Conservation (phyloP, 2,329 filamentous ascomycete genomes). For the Penicillium psychrosexuale region DNA sequence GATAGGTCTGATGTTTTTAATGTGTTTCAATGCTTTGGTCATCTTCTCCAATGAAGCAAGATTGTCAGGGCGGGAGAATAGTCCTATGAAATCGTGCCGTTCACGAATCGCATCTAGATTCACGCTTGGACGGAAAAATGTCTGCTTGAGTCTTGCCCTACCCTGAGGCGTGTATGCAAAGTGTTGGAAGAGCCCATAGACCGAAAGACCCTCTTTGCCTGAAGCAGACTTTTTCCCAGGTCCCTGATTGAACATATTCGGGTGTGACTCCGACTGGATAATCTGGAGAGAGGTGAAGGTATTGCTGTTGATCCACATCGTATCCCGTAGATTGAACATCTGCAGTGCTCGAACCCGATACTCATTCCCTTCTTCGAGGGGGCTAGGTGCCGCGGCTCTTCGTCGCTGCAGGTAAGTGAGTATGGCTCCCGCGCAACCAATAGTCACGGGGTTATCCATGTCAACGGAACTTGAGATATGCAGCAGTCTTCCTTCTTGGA, state of each 20-base stretch:
- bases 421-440: conserved; percentile 85
- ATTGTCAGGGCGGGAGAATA: conserved; percentile 69
- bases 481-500: conserved; percentile 62
- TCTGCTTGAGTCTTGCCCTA: conserved; percentile 67
- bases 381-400: conserved; percentile 59
- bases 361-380: neutral
- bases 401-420: conserved; percentile 73
- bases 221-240: conserved; percentile 59
- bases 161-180: conserved; percentile 78
- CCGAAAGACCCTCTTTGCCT: conserved; percentile 75
- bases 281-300: conserved; percentile 82
- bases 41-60: conserved; percentile 54
- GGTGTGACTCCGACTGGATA: conserved; percentile 76
- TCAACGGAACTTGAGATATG: conserved; percentile 69
- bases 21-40: conserved; percentile 60
- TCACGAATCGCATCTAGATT: conserved; percentile 66
- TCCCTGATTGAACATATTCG: conserved; percentile 74
- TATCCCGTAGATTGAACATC: conserved; percentile 68
- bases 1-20: conserved; percentile 71
- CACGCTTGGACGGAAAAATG: conserved; percentile 75
- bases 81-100: conserved; percentile 66
- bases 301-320: conserved; percentile 76
- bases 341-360: conserved; percentile 64
- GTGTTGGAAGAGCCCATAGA: conserved; percentile 77
- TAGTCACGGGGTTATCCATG: conserved; percentile 68